Conservation (phyloP, 169 alveolate species). For the Blepharisma undulans region DNA sequence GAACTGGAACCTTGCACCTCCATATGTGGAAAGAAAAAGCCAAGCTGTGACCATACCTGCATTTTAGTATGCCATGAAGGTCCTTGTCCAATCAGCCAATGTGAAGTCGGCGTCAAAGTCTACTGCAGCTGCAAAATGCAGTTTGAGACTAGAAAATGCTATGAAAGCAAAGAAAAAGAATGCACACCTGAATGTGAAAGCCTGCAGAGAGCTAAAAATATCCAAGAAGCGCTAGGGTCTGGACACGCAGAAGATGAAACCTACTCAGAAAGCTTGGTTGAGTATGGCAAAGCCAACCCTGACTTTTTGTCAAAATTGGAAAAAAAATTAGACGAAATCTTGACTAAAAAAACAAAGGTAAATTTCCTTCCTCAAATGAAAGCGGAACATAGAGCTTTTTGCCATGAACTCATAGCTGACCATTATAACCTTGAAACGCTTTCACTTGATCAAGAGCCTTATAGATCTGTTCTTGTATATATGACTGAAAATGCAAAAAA, state of each 20-base stretch:
- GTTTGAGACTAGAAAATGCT: constrained; percentile 45
- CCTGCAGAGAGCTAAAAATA: constrained; percentile 58
- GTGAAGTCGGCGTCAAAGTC: constrained; percentile 69
- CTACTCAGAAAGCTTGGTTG: constrained; percentile 68
- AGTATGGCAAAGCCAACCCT: constrained; percentile 60
- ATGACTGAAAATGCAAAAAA: constrained; percentile 58
- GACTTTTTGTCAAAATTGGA: constrained; percentile 60
- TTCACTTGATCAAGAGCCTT: constrained; percentile 52
- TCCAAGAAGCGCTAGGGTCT: constrained; percentile 57
- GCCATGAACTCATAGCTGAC: constrained; percentile 46
- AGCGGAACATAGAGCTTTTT: constrained; percentile 45
- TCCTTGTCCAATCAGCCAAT: constrained; percentile 69
- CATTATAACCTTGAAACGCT: constrained; percentile 71
- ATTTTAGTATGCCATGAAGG: constrained; percentile 57
- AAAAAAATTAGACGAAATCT: constrained; percentile 48
- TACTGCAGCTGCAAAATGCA: constrained; percentile 69
- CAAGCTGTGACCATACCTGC: constrained; percentile 69
- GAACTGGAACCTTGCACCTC: constrained; percentile 50
- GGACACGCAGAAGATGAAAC: constrained; percentile 52
- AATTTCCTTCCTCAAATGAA: constrained; percentile 47
- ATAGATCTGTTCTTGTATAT: constrained; percentile 58
- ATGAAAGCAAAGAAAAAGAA: constrained; percentile 41
- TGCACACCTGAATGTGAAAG: constrained; percentile 73
- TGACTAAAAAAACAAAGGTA: constrained; percentile 39
- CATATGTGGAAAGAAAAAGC: constrained; percentile 57